These are phyloP conservation scores for Myriosclerotinia duriaeana DNA, from an alignment of 2,329 filamentous ascomycete genomes.

Conservation along the genomic window DNA sequence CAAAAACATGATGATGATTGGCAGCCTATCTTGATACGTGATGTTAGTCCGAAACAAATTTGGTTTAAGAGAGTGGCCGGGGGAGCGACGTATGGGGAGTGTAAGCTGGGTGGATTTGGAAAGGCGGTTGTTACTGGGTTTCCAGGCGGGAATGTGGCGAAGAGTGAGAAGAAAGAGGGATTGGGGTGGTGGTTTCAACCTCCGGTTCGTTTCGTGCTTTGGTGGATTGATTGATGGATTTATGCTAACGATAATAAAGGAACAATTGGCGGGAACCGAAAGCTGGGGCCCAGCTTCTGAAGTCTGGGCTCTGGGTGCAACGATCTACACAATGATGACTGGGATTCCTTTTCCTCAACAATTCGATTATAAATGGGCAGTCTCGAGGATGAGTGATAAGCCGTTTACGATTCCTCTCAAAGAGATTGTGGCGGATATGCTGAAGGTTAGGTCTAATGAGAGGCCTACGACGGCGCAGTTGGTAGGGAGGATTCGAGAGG, in stretches of 20 bases:
- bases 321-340: slow-evolving; percentile 39
- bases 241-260: slow-evolving; percentile 25
- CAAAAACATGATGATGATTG: slow-evolving; percentile 45
- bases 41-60: slow-evolving; percentile 50
- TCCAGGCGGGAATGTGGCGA: slow-evolving; percentile 27
- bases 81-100: slow-evolving; percentile 52
- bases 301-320: slow-evolving; percentile 37
- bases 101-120: slow-evolving; percentile 54
- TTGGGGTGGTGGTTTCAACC: slow-evolving; percentile 16
- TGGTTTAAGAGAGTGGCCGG: slow-evolving; percentile 51
- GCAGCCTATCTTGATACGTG: slow-evolving; percentile 53
- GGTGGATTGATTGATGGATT: background rate
- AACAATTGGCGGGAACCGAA: slow-evolving; percentile 33
- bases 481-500: slow-evolving; percentile 30
- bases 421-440: slow-evolving; percentile 34
- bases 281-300: slow-evolving; percentile 31
- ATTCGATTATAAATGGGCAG: slow-evolving; percentile 33
- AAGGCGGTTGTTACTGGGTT: slow-evolving; percentile 39
- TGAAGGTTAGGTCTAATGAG: slow-evolving; percentile 28
- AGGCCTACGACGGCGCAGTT: slow-evolving; percentile 29
- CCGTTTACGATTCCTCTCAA: slow-evolving; percentile 30
- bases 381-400: slow-evolving; percentile 36
- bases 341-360: slow-evolving; percentile 35
- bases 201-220: background rate
- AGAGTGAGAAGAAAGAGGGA: slow-evolving; percentile 26